Base-by-base conservation (phyloP, 1,284 basidiomycete species). In the Ustilago tritici region DNA sequence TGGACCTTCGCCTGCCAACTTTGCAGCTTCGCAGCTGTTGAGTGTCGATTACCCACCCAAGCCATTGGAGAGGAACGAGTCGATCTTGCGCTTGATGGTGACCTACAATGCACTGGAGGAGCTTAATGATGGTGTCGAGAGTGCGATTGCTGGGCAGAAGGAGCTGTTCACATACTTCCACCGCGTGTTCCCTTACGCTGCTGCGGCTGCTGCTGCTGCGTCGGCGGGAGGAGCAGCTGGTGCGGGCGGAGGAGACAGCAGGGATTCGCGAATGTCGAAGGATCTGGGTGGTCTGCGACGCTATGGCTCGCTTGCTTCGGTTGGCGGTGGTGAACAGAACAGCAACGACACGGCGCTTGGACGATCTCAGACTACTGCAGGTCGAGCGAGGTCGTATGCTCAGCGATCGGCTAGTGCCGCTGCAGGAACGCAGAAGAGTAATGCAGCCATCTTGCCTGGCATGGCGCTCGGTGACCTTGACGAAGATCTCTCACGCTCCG, bases 71-170 rank as follows among this genome's bases (percentile, higher is more conserved):
- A 85, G 89, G 6, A 92, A 95, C 72, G 93, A 93, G 79, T 89
- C 92, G 63, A 91, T 93, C 32, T 88, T 98, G 60, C 92, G 95
- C 85, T 87, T 99, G 43, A 89, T 95, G 47, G 93, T 97, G 89
- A 93, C 95, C 1, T 92, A 94, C 84, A 91, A 93, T 61, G 91
- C 92, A 4, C 88, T 98, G 55, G 89, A 91, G 15, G 96, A 99
- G 87, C 90, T 92, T 58, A 90, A 93, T 23, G 92, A 94, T 50
- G 97, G 97, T 0, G 89, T 93, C 0, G 94, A 96, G 78, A 91
- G 91, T 50, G 95, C 95, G 0, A 92, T 93, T 65, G 88, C 89
- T 31, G 92, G 91, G 70, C 95, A 95, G 90, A 89, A 95, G 36
- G 93, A 94, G 52, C 89, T 95, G 2, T 97, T 98, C 86, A 88